Percentiles rank a stretch among this genome's conserved stretches.
These are phyloP conservation scores for Heliosperma pusillum DNA, from an alignment of 148 eudicot genomes.

Conservation along the genomic window DNA sequence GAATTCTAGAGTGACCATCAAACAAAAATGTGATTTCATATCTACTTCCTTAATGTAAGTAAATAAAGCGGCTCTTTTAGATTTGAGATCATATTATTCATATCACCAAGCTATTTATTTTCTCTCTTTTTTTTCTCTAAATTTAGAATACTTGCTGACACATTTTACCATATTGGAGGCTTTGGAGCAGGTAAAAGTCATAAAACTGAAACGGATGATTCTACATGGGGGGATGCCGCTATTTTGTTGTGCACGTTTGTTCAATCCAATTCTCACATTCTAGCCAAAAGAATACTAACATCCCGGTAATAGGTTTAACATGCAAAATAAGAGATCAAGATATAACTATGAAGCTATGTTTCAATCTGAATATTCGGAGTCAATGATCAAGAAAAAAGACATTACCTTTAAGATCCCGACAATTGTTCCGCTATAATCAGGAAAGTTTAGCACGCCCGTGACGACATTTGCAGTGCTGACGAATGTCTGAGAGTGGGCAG, in stretches of 20 bases:
- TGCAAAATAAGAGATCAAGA: not conserved
- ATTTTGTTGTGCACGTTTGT: not conserved
- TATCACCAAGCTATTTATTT: too few relatives aligned
- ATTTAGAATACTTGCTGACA: not conserved
- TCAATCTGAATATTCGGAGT: not conserved
- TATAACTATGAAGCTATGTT: not conserved
- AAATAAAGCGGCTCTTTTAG: too few relatives aligned
- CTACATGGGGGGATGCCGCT: too few relatives aligned
- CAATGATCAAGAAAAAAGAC: not conserved
- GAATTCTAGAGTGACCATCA: not conserved
- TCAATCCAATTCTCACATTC: not conserved
- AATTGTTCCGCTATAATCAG: constrained; percentile 65
- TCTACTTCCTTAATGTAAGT: not conserved
- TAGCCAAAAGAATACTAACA: not conserved
- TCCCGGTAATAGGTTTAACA: not conserved
- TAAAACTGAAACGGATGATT: too few relatives aligned
- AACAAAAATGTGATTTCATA: not conserved
- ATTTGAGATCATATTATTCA: too few relatives aligned
- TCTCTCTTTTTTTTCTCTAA: too few relatives aligned
- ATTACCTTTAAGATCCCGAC: constrained; percentile 94
- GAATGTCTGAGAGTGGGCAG: constrained; percentile 88
- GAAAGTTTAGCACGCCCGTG: constrained; percentile 72
- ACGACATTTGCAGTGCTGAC: constrained; percentile 91
- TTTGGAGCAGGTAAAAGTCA: not conserved
- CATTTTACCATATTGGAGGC: not conserved